phyloP scores from a whole-genome alignment of 163 green algal species.

The Prototheca stagnorum region DNA sequence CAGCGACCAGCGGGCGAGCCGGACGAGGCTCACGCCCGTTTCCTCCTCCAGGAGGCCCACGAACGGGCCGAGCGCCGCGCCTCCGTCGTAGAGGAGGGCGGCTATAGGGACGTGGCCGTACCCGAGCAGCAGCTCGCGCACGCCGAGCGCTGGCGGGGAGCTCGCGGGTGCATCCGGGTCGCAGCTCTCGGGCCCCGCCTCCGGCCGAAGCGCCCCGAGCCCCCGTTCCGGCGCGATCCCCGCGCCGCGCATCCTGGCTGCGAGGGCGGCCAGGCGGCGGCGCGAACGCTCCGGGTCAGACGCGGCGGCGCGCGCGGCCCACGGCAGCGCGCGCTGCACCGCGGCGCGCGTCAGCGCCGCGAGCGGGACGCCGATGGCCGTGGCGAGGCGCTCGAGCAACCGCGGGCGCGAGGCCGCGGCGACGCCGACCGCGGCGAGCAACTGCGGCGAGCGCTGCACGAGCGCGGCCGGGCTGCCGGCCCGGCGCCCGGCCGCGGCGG shows the following conservation, averaged over 20 bases:
- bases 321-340: constrained; percentile 25
- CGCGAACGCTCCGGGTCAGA: background rate
- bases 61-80: background rate
- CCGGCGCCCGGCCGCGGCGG: background rate
- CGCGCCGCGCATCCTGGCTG: background rate
- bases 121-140: background rate
- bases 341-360: constrained; percentile 19
- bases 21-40: background rate
- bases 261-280: constrained; percentile 2
- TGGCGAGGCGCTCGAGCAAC: constrained; percentile 27
- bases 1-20: background rate
- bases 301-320: background rate
- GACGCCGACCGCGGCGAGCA: constrained; percentile 32
- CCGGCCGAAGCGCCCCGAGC: background rate
- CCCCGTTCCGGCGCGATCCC: no score
- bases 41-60: background rate
- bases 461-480: background rate
- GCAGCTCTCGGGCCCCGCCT: background rate
- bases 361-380: constrained; percentile 19
- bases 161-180: background rate
- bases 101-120: background rate
- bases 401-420: constrained; percentile 12
- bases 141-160: no score
- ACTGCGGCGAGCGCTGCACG: constrained; percentile 4
- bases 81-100: background rate